Conservation (phyloP, 2,329 filamentous ascomycete species). For the Coniochaeta ligniaria region DNA sequence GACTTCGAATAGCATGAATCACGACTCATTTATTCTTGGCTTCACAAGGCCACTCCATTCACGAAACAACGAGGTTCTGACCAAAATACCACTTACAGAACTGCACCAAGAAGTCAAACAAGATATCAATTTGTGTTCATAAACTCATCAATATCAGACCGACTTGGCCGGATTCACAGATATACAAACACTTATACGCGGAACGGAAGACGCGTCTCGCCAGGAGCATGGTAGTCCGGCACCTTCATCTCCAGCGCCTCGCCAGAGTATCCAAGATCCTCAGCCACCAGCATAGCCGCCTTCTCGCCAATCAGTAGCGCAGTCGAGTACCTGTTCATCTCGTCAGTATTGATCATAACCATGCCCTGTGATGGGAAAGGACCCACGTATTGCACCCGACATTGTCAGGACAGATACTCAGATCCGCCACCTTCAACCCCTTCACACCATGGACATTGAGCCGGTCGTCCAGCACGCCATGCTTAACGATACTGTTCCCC, state of each 20-base stretch:
- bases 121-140: background rate
- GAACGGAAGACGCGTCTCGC: slow-evolving; percentile 31
- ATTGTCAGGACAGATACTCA: slow-evolving; percentile 72
- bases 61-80: too few species aligned
- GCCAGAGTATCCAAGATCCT: slow-evolving; percentile 69
- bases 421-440: slow-evolving; percentile 69
- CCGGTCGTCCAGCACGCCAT: slow-evolving; percentile 70
- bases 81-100: too few species aligned
- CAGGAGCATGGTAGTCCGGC: slow-evolving; percentile 53
- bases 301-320: slow-evolving; percentile 73
- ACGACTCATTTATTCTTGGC: too few species aligned
- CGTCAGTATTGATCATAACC: background rate
- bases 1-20: too few species aligned
- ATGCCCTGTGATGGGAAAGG: background rate
- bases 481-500: slow-evolving; percentile 74
- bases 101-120: background rate
- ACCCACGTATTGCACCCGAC: slow-evolving; percentile 61
- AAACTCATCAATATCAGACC: background rate
- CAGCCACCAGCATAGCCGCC: slow-evolving; percentile 59
- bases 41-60: too few species aligned
- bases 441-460: slow-evolving; percentile 73
- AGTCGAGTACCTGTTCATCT: slow-evolving; percentile 49
- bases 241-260: slow-evolving; percentile 71
- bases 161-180: background rate
- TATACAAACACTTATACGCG: slow-evolving; percentile 27